Evolutionary conservation across 495 filamentous ascomycete genomes (phyloP).

Genomic region (Podospora anserina): DNA sequence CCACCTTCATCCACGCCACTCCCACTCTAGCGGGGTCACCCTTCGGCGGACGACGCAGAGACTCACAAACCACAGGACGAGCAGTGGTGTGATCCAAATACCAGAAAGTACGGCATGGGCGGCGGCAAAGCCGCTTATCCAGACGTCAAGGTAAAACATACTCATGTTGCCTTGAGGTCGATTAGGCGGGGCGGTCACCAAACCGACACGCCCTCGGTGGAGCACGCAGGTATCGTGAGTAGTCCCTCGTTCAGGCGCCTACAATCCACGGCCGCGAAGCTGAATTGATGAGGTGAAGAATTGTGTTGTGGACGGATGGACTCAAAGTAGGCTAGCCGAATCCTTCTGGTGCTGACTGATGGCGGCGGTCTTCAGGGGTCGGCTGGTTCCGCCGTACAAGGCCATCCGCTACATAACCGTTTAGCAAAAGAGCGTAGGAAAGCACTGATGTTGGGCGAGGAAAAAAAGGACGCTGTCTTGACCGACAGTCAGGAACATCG

Average conservation of each 20-base stretch:
- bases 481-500: not conserved
- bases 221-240: not conserved
- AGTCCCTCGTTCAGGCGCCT: not conserved
- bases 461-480: not conserved
- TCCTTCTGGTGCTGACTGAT: not conserved
- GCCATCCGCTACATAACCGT: not conserved
- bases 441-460: not conserved
- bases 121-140: slow-evolving; percentile 1
- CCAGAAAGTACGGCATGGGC: slow-evolving; percentile 9
- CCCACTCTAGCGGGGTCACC: slow-evolving; percentile 24
- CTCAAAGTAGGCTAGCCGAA: not conserved
- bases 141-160: not conserved
- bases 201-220: not conserved
- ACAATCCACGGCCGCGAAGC: not conserved
- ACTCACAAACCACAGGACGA: slow-evolving; percentile 24
- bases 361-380: not conserved
- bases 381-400: not conserved
- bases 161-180: not conserved
- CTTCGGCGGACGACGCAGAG: slow-evolving; percentile 22
- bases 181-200: too few species aligned
- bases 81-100: slow-evolving; percentile 19
- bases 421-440: not conserved
- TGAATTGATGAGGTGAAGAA: not conserved
- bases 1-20: slow-evolving; percentile 26
- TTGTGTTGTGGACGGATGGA: not conserved